Base-by-base conservation (phyloP, 2,329 filamentous ascomycete genomes). In the Lachnellula willkommii region DNA sequence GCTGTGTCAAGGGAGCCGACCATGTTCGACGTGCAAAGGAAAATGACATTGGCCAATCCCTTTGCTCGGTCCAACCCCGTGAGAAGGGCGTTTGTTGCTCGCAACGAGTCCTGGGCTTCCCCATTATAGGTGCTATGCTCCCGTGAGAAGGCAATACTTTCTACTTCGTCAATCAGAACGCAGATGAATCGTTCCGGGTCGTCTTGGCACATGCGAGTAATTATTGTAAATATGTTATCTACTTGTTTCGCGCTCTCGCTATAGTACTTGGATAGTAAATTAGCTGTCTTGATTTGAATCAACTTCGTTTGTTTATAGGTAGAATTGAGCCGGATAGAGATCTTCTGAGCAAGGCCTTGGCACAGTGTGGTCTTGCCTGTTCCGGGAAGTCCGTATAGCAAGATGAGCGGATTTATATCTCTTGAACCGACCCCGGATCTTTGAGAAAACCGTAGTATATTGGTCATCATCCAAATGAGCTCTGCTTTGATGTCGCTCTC, bases 351-450 rank as follows among this genome's bases (percentile, higher is more conserved):
- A 26, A 99, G 92, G 14, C 92, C 93, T 79, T 96, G 97, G 72
- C 96, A 92, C 67, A 96, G 75, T 85, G 95, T 93, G 11, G 90
- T 95, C 75, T 95, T 95, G 65, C 91, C 91, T 1, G 90, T 95
- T 59, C 90, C 90, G 0, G 90, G 90, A 0, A 89, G 90, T 0
- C 90, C 90, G 67, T 95, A 93, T 71, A 95, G 92, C n/a, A 95
- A 74, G 62, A 95, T 93, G 88, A 58, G 90, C 89, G 51, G 94
- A 91, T 73, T 97, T 90, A 72, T 59, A 96, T 96, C 73, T 90
- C 91, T 62, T 95, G 95, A 75, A 95, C 90, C 76, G 89, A 91
- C 36, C n/a, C 32, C 45, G 2, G 40, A 53, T 7, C 2, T 37
- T 51, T 32, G 54, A 11, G 62, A 65, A 43, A 66, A 62, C 15